Evolutionary conservation across 1,284 basidiomycete genomes (phyloP).

Genomic region (Apiotrichum gracile): DNA sequence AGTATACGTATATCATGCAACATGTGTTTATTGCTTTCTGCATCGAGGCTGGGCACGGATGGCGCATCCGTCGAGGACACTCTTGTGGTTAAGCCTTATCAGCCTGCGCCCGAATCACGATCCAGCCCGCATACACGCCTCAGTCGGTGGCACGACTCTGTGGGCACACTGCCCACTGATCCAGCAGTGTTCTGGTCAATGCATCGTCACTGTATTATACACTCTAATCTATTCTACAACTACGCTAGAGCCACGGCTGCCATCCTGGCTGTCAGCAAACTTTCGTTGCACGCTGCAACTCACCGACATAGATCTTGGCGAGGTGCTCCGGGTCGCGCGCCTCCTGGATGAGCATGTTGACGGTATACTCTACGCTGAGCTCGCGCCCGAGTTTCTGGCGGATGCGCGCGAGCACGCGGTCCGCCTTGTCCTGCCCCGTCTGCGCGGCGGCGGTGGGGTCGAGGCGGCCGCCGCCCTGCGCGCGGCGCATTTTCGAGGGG

Average conservation of each 20-base stretch:
- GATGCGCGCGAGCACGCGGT: conserved; percentile 75
- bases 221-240: too few species aligned
- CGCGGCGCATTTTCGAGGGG: conserved; percentile 53
- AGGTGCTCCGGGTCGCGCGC: conserved; percentile 75
- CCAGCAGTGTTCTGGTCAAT: too few species aligned
- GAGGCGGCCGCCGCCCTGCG: conserved; percentile 26
- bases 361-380: conserved; percentile 84
- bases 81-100: too few species aligned
- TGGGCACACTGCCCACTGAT: too few species aligned
- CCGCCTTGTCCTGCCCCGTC: conserved; percentile 72
- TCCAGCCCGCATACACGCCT: too few species aligned
- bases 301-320: conserved; percentile 67
- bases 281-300: conserved; percentile 4
- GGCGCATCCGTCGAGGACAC: too few species aligned
- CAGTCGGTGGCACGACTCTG: too few species aligned
- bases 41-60: too few species aligned
- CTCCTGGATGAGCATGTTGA: conserved; percentile 87
- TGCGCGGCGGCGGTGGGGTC: conserved; percentile 7
- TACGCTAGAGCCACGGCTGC: conserved; percentile 22
- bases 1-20: too few species aligned
- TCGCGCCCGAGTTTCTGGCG: conserved; percentile 72
- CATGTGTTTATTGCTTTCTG: too few species aligned
- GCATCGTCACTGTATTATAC: too few species aligned
- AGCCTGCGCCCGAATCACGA: too few species aligned
- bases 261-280: conserved; percentile 10